A percentile compares a stretch with the other conserved stretches of the same genome.
Conservation (phyloP, 768 basidiomycete species). For the Rhodotorula diobovata region DNA sequence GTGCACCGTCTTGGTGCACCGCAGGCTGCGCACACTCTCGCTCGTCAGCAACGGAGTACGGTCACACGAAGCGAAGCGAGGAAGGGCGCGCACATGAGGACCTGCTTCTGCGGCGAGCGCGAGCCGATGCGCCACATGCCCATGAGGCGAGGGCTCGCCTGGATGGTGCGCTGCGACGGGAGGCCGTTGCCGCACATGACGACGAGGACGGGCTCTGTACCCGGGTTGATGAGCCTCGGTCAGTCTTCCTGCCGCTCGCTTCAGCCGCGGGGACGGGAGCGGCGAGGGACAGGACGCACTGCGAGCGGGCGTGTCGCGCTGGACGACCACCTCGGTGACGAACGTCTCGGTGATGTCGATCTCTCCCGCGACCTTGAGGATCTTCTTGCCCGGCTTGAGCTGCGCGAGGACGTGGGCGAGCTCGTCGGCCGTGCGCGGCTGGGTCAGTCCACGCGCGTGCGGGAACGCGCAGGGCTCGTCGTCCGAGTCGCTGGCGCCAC, state of each 20-base stretch:
- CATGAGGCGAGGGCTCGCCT: background rate
- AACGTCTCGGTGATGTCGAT: background rate
- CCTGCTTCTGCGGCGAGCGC: background rate
- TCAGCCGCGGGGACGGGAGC: too few relatives aligned
- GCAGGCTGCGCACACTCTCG: too few relatives aligned
- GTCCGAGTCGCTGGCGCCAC: background rate
- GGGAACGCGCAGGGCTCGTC: background rate
- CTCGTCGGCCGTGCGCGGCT: background rate
- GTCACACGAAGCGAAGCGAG: too few relatives aligned
- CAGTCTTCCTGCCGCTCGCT: background rate
- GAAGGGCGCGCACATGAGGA: constrained; percentile 2
- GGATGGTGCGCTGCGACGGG: background rate
- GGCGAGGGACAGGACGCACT: background rate
- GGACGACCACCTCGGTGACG: background rate
- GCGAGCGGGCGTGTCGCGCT: background rate
- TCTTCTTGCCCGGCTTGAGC: background rate
- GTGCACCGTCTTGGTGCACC: background rate
- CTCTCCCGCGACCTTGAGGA: background rate
- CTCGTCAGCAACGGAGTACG: too few relatives aligned
- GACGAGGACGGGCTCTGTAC: background rate
- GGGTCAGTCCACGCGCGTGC: background rate
- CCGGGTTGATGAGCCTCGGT: fast-evolving
- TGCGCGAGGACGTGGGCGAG: background rate
- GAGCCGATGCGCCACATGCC: background rate
- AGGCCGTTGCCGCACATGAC: background rate